These are phyloP conservation scores for Aspergillus fructus DNA, from an alignment of 2,329 filamentous ascomycete species.

Conservation along the genomic window DNA sequence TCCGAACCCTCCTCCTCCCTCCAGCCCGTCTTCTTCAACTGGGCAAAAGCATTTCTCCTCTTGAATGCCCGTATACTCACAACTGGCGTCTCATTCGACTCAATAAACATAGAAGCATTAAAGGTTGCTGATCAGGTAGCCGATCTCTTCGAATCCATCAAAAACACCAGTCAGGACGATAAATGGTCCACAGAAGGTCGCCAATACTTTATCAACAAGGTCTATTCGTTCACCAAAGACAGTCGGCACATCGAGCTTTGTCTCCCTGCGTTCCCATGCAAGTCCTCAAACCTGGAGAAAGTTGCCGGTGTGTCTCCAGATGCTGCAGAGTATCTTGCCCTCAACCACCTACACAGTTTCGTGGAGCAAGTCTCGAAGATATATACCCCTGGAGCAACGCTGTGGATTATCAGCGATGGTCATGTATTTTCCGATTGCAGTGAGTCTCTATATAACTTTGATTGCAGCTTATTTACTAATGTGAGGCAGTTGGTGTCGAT, in stretches of 20 bases:
- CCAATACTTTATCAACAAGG: neutral
- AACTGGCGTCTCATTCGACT: neutral
- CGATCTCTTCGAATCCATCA: neutral
- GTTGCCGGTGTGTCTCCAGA: constrained; percentile 35
- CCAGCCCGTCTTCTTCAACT: neutral
- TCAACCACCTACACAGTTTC: constrained; percentile 32
- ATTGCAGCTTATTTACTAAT: constrained; percentile 14
- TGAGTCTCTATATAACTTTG: constrained; percentile 19
- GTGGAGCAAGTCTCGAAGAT: constrained; percentile 28
- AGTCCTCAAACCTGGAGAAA: constrained; percentile 39
- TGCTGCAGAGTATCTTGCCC: constrained; percentile 35
- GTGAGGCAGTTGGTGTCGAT: neutral
- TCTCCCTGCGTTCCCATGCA: constrained; percentile 44
- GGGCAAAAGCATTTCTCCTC: neutral
- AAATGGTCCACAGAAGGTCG: neutral
- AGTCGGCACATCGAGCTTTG: constrained; percentile 27
- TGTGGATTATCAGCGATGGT: constrained; percentile 44
- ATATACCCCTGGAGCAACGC: constrained; percentile 33
- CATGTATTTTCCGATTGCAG: constrained; percentile 46
- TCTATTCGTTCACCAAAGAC: constrained; percentile 16
- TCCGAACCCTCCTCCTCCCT: neutral
- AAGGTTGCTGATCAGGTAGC: neutral
- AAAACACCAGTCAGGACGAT: neutral
- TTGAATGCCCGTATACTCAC: neutral
- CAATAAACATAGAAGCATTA: neutral